Conservation (phyloP, 495 filamentous ascomycete species). For the Penicillium manginii region DNA sequence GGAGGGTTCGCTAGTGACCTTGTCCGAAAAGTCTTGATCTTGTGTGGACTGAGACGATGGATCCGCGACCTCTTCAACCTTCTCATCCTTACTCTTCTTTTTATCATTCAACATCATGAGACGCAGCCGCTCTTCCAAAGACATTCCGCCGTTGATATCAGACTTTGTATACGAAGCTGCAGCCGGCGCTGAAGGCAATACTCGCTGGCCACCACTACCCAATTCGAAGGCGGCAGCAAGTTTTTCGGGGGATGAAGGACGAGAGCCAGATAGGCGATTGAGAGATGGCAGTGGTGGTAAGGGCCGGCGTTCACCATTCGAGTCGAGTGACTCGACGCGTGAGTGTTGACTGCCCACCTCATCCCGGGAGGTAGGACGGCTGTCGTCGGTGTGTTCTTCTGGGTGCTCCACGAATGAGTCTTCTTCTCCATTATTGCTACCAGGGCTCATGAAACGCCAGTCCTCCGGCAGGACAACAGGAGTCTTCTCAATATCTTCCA, state of each 20-base stretch:
- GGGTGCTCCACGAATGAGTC: constrained; percentile 69
- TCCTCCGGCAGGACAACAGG: constrained; percentile 95
- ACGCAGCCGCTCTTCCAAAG: constrained; percentile 77
- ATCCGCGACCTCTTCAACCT: constrained; percentile 12
- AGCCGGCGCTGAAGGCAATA: constrained; percentile 66
- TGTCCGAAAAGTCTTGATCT: background rate
- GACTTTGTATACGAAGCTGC: constrained; percentile 67
- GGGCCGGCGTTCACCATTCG: constrained; percentile 73
- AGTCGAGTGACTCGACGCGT: constrained; percentile 68
- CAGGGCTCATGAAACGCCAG: constrained; percentile 81
- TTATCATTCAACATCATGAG: constrained; percentile 76
- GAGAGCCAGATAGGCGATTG: constrained; percentile 36
- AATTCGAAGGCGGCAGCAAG: constrained; percentile 68
- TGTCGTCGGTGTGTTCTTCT: constrained; percentile 62
- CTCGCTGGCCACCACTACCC: constrained; percentile 59
- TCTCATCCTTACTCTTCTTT: constrained; percentile 55
- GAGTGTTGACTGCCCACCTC: constrained; percentile 36
- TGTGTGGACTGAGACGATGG: background rate
- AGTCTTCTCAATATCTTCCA: constrained; percentile 95
- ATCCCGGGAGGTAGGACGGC: constrained; percentile 44
- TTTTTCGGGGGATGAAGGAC: constrained; percentile 49
- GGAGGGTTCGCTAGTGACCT: background rate
- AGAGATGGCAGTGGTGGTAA: constrained; percentile 73
- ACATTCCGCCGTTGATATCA: constrained; percentile 73
- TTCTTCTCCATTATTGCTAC: constrained; percentile 60